Base-by-base conservation (phyloP, 2,329 filamentous ascomycete species). In the Xylariaceae sp. region DNA sequence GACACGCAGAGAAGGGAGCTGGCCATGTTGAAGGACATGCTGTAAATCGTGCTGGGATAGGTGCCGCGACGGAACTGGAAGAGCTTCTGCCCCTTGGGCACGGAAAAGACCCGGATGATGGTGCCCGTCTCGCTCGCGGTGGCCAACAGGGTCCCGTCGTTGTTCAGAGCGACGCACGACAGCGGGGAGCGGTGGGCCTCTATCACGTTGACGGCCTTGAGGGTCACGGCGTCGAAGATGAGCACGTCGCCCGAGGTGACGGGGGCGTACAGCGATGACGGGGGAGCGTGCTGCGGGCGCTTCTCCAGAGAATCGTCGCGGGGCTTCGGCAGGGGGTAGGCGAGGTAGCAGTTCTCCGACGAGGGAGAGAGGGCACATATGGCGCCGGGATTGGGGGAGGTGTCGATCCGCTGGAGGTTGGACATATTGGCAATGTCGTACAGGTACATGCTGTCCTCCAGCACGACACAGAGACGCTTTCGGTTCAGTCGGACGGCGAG, bases 381-480 rank as follows among this genome's bases (percentile, higher is more conserved):
- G 23, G 88, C 88, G 48, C 80, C 81, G 1, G 89, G 87, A 56
- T 98, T 98, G 5, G 92, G 87, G 3, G 90, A 96, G 5, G 90
- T 97, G 43, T 88, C 81, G 49, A 97, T 94, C 5, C 88, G 94
- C 62, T 88, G 85, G 28, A 97, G 73, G 42, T 97, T 78, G 55
- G 85, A 90, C 90, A 98, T 97, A 60, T 96, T 97, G 65, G 89
- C 88, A 50, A 98, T 97, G 62, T 98, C 92, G 68, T 98, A 98
- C 34, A 98, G 76, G 65, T 97, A 98, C 47, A 97, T 94, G 60
- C 95, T 85, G 54, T 95, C 88, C 61, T 98, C 92, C 40, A 97
- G 74, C 11, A 97, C 83, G 21, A 98, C 89, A 9, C 92, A 88
- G 17, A 98, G 75, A 26, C 92, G 82, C 64, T 96, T 97, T 51